These are phyloP conservation scores for Trichophyton simii DNA, from an alignment of 2,329 filamentous ascomycete species.

Conservation along the genomic window DNA sequence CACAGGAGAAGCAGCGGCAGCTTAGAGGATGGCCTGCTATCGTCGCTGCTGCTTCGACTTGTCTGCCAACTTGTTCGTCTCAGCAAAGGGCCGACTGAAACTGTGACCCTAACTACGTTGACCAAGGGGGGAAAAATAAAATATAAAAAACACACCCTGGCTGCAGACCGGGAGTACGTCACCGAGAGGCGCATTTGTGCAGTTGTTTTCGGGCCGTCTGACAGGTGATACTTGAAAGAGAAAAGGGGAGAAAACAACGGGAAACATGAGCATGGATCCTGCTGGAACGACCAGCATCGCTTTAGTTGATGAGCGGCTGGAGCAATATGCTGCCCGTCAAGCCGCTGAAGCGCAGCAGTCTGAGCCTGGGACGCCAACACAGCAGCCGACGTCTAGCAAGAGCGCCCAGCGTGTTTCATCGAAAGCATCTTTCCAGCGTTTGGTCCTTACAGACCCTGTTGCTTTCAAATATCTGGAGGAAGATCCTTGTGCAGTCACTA, in stretches of 20 bases:
- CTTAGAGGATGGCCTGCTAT: background rate
- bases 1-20: background rate
- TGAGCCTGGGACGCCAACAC: background rate
- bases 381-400: background rate
- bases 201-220: background rate
- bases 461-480: constrained; percentile 71
- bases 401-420: background rate
- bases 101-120: background rate
- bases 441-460: constrained; percentile 54
- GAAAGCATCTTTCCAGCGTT: constrained; percentile 31
- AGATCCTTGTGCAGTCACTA: constrained; percentile 60
- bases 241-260: background rate
- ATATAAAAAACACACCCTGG: background rate
- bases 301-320: background rate
- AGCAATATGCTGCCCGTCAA: background rate
- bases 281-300: background rate
- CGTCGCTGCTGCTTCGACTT: background rate
- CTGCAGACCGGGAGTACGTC: background rate
- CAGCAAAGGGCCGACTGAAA: background rate
- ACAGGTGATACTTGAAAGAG: too few relatives aligned
- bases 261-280: background rate
- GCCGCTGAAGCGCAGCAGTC: background rate
- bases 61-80: background rate
- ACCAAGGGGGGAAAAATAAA: too few relatives aligned
- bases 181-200: background rate